These are phyloP conservation scores for Protomyces macrosporus DNA, from an alignment of 1,139 yeast genomes.

Conservation along the genomic window DNA sequence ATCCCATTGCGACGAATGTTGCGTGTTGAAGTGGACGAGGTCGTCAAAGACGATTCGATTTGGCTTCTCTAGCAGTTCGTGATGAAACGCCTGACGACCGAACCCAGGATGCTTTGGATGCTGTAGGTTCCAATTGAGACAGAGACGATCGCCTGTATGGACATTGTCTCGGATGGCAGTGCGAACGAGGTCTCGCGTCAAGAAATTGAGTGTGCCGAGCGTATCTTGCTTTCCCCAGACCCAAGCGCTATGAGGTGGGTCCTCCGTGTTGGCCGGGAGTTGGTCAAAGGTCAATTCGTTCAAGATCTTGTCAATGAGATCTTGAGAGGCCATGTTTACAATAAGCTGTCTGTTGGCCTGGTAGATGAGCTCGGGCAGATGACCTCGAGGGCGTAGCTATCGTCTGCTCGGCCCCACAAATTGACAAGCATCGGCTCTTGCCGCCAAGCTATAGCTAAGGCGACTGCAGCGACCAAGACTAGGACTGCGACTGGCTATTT, in stretches of 20 bases:
- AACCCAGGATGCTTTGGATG: constrained; percentile 21
- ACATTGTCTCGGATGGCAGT: constrained; percentile 16
- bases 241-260: constrained; percentile 29
- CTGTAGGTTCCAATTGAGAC: constrained; percentile 25
- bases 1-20: constrained; percentile 40
- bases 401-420: too few species aligned
- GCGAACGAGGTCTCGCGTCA: constrained; percentile 21
- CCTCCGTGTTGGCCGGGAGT: constrained; percentile 22
- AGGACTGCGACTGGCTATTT: too few species aligned
- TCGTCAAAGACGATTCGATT: constrained; percentile 34
- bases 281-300: constrained; percentile 2
- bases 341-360: too few species aligned
- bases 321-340: too few species aligned
- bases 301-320: not conserved
- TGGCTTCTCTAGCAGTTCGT: constrained; percentile 7
- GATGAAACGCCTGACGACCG: constrained; percentile 9
- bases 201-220: constrained; percentile 27
- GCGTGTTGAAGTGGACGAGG: constrained; percentile 37
- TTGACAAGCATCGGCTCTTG: too few species aligned
- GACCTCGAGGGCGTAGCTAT: too few species aligned
- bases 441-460: too few species aligned
- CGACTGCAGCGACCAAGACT: too few species aligned
- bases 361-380: too few species aligned
- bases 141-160: constrained; percentile 20
- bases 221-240: constrained; percentile 28